phyloP scores from a whole-genome alignment of 768 basidiomycete genomes.

The Calocera cornea region DNA sequence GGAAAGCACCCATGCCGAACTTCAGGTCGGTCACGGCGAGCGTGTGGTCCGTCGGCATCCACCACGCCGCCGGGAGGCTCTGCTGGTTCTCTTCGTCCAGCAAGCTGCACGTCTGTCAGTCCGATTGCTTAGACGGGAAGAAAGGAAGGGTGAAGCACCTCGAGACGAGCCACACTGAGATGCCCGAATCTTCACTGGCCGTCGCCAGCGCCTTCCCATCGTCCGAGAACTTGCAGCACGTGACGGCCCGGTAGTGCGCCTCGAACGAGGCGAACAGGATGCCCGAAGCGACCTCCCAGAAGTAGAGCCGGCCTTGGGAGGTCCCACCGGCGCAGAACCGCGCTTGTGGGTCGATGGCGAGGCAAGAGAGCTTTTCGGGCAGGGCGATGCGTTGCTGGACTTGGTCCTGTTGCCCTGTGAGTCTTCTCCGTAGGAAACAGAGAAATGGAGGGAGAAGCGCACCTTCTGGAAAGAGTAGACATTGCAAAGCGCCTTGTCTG shows the following conservation, averaged over 20 bases:
- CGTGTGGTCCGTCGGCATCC: slow-evolving; percentile 79
- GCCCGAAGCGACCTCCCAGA: slow-evolving; percentile 98
- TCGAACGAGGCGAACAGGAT: slow-evolving; percentile 84
- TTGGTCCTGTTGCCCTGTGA: slow-evolving; percentile 54
- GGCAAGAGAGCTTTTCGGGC: slow-evolving; percentile 76
- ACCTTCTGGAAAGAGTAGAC: slow-evolving; percentile 94
- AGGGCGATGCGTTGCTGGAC: slow-evolving; percentile 70
- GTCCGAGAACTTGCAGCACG: slow-evolving; percentile 64
- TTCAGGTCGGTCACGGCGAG: slow-evolving; percentile 71
- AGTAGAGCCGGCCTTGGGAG: slow-evolving; percentile 71
- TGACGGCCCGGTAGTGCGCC: slow-evolving; percentile 86
- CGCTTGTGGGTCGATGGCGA: slow-evolving; percentile 60
- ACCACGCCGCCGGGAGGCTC: slow-evolving; percentile 63
- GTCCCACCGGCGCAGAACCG: slow-evolving; percentile 80
- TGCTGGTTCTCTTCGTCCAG: slow-evolving; percentile 61
- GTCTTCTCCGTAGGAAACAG: not conserved
- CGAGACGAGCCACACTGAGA: slow-evolving; percentile 79
- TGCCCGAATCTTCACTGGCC: slow-evolving; percentile 80
- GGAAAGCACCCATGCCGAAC: slow-evolving; percentile 70
- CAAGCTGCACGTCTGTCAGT: slow-evolving; percentile 35
- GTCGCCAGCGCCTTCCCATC: slow-evolving; percentile 72
- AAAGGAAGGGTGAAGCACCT: slow-evolving; percentile 38
- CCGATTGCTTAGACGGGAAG: not conserved
- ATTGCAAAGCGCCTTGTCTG: slow-evolving; percentile 76
- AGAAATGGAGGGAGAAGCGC: slow-evolving; percentile 10